A percentile compares a stretch with the other conserved stretches of the same genome.
phyloP scores from a whole-genome alignment of 495 filamentous ascomycete species.

The Talaromyces stipitatus region DNA sequence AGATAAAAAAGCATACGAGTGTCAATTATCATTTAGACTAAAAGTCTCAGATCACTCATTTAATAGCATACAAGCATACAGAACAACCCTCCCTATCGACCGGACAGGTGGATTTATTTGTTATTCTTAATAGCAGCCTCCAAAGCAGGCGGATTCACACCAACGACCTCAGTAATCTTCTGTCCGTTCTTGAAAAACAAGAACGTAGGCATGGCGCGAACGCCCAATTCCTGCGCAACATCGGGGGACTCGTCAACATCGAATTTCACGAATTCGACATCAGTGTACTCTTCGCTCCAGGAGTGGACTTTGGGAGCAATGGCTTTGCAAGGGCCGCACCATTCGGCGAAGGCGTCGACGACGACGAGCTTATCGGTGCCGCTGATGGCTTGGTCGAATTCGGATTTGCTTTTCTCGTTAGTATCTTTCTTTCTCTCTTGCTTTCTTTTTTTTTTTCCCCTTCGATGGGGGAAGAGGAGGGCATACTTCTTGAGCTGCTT shows the following conservation, averaged over 20 bases:
- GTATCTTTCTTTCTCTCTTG: constrained; percentile 5
- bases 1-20: background rate
- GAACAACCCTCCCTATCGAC: background rate
- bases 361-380: constrained; percentile 48
- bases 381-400: constrained; percentile 51
- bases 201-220: constrained; percentile 97
- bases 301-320: constrained; percentile 69
- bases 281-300: constrained; percentile 47
- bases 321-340: constrained; percentile 94
- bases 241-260: constrained; percentile 80
- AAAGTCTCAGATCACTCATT: no score
- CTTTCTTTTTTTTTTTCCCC: background rate
- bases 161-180: constrained; percentile 57
- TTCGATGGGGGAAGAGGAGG: background rate
- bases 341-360: constrained; percentile 80
- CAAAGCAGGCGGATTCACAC: constrained; percentile 67
- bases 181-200: constrained; percentile 73
- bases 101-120: background rate
- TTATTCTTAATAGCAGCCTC: constrained; percentile 38
- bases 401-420: constrained; percentile 43
- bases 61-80: background rate
- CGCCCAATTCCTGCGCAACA: constrained; percentile 68
- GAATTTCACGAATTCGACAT: constrained; percentile 77
- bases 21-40: background rate
- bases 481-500: constrained; percentile 43